Conservation (phyloP, 352 stramenopile species). For the Elongisporangium anandrum region DNA sequence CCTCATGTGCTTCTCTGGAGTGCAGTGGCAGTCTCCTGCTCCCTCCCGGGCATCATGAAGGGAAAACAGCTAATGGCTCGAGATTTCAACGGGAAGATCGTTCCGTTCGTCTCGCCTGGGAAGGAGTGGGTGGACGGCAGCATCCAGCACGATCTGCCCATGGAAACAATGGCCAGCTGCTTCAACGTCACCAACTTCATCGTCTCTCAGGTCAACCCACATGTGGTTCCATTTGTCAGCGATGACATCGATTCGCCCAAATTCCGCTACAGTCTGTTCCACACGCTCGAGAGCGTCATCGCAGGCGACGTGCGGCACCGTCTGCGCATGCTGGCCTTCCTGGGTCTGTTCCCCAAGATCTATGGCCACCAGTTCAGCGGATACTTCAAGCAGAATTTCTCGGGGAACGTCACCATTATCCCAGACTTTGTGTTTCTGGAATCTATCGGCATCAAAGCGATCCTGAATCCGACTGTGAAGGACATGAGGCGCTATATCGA, state of each 20-base stretch:
- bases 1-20: slow-evolving; percentile 90
- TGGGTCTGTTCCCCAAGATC: slow-evolving; percentile 85
- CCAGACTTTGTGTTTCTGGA: slow-evolving; percentile 85
- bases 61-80: slow-evolving; percentile 76
- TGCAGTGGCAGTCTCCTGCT: slow-evolving; percentile 89
- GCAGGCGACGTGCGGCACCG: slow-evolving; percentile 49
- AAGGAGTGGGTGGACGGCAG: slow-evolving; percentile 93
- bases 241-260: slow-evolving; percentile 80
- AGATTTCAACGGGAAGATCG: slow-evolving; percentile 81
- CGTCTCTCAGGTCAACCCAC: slow-evolving; percentile 87
- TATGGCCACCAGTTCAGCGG: slow-evolving; percentile 76
- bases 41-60: slow-evolving; percentile 90
- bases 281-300: slow-evolving; percentile 86
- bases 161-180: slow-evolving; percentile 91
- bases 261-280: slow-evolving; percentile 60
- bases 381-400: slow-evolving; percentile 93
- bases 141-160: slow-evolving; percentile 89
- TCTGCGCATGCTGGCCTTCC: slow-evolving; percentile 71
- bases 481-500: slow-evolving; percentile 74
- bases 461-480: slow-evolving; percentile 71
- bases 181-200: slow-evolving; percentile 94
- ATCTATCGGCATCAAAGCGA: slow-evolving; percentile 75
- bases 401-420: slow-evolving; percentile 95
- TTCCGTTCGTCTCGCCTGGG: slow-evolving; percentile 88
- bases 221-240: slow-evolving; percentile 90